A percentile compares a stretch with the other conserved stretches of the same genome.
Conservation (phyloP, 768 basidiomycete species). For the Suillus brevipes region DNA sequence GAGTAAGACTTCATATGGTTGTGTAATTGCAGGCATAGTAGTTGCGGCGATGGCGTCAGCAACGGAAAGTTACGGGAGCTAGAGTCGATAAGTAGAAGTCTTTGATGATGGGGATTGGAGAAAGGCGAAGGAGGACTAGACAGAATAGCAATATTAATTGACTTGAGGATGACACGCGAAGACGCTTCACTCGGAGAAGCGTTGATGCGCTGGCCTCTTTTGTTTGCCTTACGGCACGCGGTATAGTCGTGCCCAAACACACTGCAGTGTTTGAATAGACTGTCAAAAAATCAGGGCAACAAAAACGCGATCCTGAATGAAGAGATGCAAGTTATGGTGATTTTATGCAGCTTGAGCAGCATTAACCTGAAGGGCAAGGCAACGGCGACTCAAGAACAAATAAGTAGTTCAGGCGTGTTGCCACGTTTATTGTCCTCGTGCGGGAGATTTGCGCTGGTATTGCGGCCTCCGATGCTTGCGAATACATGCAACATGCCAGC, state of each 20-base stretch:
- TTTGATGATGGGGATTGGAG: slow-evolving; percentile 8
- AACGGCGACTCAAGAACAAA: slow-evolving; percentile 17
- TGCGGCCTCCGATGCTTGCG: slow-evolving; percentile 19
- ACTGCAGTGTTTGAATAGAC: slow-evolving; percentile 5
- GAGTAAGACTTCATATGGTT: slow-evolving; percentile 64
- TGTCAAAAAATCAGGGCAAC: slow-evolving; percentile 22
- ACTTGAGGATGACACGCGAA: slow-evolving; percentile 18
- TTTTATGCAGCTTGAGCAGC: slow-evolving; percentile 13
- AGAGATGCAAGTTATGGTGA: slow-evolving; percentile 7
- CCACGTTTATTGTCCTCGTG: slow-evolving; percentile 22
- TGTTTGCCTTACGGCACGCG: slow-evolving; percentile 34
- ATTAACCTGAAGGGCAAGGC: slow-evolving; percentile 12
- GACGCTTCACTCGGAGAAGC: slow-evolving; percentile 24
- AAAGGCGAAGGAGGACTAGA: slow-evolving; percentile 17
- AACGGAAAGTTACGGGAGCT: slow-evolving; percentile 37
- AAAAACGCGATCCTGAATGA: slow-evolving; percentile 11
- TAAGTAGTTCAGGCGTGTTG: slow-evolving; percentile 11
- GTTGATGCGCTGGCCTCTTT: slow-evolving; percentile 24
- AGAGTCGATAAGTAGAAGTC: slow-evolving; percentile 15
- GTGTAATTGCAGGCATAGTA: slow-evolving; percentile 59
- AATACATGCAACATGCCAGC: slow-evolving; percentile 4
- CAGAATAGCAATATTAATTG: slow-evolving; percentile 11
- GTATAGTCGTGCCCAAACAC: slow-evolving; percentile 23
- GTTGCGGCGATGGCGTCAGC: slow-evolving; percentile 5
- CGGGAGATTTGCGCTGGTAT: slow-evolving; percentile 27